Percentiles rank a stretch among this genome's conserved stretches.
Conservation (phyloP, 2,329 filamentous ascomycete genomes). For the Davidsoniella eucalypti region DNA sequence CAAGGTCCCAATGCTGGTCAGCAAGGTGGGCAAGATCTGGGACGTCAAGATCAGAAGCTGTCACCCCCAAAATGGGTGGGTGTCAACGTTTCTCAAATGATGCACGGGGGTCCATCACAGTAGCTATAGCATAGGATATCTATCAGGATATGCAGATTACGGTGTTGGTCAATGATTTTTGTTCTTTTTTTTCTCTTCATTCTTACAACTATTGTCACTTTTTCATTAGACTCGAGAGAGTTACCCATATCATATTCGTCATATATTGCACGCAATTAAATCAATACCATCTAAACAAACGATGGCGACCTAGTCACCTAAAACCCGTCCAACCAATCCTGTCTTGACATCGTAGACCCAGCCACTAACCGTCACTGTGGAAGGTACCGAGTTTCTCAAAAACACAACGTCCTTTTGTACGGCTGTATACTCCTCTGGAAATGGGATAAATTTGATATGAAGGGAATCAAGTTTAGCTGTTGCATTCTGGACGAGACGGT, state of each 20-base stretch:
- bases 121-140: neutral
- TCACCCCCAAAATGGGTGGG: conserved; percentile 25
- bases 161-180: too few species aligned
- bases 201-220: too few species aligned
- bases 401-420: conserved; percentile 45
- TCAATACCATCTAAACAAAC: too few species aligned
- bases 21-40: neutral
- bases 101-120: conserved; percentile 18
- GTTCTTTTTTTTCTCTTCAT: too few species aligned
- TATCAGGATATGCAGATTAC: neutral
- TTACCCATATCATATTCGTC: too few species aligned
- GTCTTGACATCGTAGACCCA: conserved; percentile 1
- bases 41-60: conserved; percentile 1
- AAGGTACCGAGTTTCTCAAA: conserved; percentile 37
- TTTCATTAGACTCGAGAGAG: too few species aligned
- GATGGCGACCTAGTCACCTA: neutral
- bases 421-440: conserved; percentile 40
- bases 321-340: neutral
- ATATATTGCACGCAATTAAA: too few species aligned
- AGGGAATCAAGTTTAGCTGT: neutral
- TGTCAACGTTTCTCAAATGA: conserved; percentile 28
- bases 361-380: conserved; percentile 21
- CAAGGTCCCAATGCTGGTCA: neutral
- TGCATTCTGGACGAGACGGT: conserved; percentile 28
- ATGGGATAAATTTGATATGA: conserved; percentile 39